A percentile compares a stretch with the other conserved stretches of the same genome.
These are phyloP conservation scores for Neonectria faginata DNA, from an alignment of 2,329 filamentous ascomycete species.

Conservation along the genomic window DNA sequence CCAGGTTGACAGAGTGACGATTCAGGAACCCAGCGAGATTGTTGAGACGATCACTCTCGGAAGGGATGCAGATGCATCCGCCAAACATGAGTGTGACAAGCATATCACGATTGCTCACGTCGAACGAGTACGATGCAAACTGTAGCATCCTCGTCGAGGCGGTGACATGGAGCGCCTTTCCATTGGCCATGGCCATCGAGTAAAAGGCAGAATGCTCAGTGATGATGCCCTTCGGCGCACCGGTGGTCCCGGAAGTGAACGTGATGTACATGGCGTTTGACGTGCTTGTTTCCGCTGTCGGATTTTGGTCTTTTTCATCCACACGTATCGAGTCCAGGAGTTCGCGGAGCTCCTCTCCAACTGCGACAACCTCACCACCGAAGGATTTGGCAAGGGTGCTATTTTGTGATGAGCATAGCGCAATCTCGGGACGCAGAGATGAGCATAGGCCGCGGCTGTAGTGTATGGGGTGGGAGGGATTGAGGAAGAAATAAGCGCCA, in stretches of 20 bases:
- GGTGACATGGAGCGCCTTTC: neutral
- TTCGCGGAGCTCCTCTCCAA: neutral
- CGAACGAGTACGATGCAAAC: constrained; percentile 17
- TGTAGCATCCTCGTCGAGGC: constrained; percentile 8
- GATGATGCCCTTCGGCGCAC: constrained; percentile 60
- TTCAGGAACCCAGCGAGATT: neutral
- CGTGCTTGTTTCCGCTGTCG: neutral
- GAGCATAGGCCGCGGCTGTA: no score
- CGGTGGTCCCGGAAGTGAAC: constrained; percentile 69
- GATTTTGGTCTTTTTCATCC: no score
- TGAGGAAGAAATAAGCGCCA: constrained; percentile 47
- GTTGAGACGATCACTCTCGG: neutral
- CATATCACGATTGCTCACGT: constrained; percentile 13
- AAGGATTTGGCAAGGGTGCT: neutral
- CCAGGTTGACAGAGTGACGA: neutral
- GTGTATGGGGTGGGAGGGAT: constrained; percentile 52
- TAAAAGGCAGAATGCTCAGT: constrained; percentile 13
- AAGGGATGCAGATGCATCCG: constrained; percentile 16
- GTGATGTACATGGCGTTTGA: constrained; percentile 51
- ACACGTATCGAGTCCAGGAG: neutral
- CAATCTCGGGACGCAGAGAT: no score
- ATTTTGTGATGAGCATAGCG: neutral
- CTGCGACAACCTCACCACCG: neutral
- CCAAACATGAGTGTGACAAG: constrained; percentile 14
- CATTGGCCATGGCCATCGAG: constrained; percentile 12